phyloP scores from a whole-genome alignment of 2,329 filamentous ascomycete species.

The Alternaria hordeiaustralica region DNA sequence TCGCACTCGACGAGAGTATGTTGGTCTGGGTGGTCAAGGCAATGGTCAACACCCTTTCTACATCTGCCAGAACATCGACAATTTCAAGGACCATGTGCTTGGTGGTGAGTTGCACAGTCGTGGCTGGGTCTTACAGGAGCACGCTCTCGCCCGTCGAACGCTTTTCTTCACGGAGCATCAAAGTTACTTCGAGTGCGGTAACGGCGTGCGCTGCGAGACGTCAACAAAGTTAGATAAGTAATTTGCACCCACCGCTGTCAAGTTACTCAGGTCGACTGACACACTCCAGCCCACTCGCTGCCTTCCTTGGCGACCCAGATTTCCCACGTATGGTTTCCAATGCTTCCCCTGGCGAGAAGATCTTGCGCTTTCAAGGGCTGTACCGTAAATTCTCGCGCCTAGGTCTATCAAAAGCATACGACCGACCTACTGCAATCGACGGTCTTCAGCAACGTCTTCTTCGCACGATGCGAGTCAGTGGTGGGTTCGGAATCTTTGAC shows the following conservation, averaged over 20 bases:
- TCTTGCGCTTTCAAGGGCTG: constrained; percentile 12
- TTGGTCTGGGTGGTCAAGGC: not conserved
- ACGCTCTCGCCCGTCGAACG: constrained; percentile 32
- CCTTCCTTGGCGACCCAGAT: constrained; percentile 36
- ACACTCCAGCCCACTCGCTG: too few species aligned
- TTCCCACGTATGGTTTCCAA: constrained; percentile 22
- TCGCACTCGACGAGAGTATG: not conserved
- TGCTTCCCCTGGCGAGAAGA: constrained; percentile 8
- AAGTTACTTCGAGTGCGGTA: constrained; percentile 36
- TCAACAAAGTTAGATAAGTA: constrained; percentile 24
- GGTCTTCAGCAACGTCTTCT: constrained; percentile 44
- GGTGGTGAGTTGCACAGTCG: constrained; percentile 22
- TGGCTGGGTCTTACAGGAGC: constrained; percentile 38
- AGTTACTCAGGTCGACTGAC: too few species aligned
- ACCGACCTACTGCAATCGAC: constrained; percentile 41
- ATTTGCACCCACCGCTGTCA: too few species aligned
- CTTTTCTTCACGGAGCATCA: constrained; percentile 35
- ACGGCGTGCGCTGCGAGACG: constrained; percentile 28
- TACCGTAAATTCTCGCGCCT: constrained; percentile 38
- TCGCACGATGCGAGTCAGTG: constrained; percentile 21
- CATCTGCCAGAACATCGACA: constrained; percentile 27
- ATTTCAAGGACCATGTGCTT: constrained; percentile 30
- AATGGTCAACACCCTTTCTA: not conserved
- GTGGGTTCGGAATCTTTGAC: constrained; percentile 44
- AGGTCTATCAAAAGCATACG: constrained; percentile 19